Percentiles rank a stretch among this genome's conserved stretches.
Conservation (phyloP, 2,329 filamentous ascomycete species). For the Colletotrichum abscissum region DNA sequence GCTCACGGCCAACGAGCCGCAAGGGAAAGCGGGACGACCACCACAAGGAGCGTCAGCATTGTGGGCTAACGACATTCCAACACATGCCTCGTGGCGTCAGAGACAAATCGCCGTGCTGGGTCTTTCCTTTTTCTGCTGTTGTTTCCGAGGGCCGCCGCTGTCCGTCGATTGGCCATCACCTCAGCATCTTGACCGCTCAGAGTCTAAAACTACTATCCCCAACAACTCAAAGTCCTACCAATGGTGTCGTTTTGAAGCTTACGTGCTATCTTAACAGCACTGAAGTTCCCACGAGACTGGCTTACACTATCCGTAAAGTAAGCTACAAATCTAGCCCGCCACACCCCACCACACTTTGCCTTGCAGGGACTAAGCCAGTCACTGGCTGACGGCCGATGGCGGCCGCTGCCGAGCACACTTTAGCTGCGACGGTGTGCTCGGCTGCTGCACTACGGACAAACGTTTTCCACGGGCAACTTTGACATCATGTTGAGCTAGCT, state of each 20-base stretch:
- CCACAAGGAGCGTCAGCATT: neutral
- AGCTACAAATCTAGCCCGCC: neutral
- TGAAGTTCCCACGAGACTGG: constrained; percentile 5
- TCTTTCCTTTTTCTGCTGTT: constrained; percentile 3
- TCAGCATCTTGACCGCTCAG: constrained; percentile 8
- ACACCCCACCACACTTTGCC: neutral
- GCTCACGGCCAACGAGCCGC: neutral
- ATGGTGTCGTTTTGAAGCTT: neutral
- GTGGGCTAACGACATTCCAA: constrained; percentile 13
- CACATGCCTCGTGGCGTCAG: constrained; percentile 14
- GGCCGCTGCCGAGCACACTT: constrained; percentile 8
- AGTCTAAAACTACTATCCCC: neutral
- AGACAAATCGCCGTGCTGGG: neutral
- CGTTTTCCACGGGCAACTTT: constrained; percentile 6
- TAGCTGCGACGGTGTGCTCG: neutral
- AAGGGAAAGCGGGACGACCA: constrained; percentile 9
- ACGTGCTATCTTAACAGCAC: constrained; percentile 6
- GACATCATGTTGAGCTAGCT: neutral
- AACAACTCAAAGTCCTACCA: constrained; percentile 3
- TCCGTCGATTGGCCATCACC: neutral
- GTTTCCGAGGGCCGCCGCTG: neutral
- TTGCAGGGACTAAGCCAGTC: constrained; percentile 7
- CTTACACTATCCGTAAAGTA: constrained; percentile 9
- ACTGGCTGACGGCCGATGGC: constrained; percentile 8
- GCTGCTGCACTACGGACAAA: constrained; percentile 6